phyloP scores from a whole-genome alignment of 495 filamentous ascomycete genomes.

The Monascus purpureus region DNA sequence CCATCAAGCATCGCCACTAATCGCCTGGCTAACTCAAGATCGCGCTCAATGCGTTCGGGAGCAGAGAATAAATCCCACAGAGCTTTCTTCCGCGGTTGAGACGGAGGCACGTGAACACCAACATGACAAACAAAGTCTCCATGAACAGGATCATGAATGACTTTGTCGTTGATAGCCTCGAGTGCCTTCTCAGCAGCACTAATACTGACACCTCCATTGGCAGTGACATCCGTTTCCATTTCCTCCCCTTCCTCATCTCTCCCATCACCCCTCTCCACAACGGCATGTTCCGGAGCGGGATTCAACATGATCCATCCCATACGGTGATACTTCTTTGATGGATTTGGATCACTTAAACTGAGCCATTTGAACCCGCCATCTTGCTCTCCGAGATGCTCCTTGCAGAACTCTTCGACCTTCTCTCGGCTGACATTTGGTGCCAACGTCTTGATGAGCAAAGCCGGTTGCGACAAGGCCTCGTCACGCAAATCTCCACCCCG shows the following conservation, averaged over 20 bases:
- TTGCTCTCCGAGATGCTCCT: constrained; percentile 74
- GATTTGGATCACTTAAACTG: constrained; percentile 90
- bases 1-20: constrained; percentile 66
- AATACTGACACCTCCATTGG: constrained; percentile 10
- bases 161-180: constrained; percentile 88
- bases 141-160: constrained; percentile 79
- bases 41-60: constrained; percentile 74
- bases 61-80: constrained; percentile 92
- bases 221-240: constrained; percentile 24
- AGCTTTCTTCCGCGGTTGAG: constrained; percentile 83
- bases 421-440: constrained; percentile 90
- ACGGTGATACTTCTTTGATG: constrained; percentile 88
- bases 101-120: constrained; percentile 81
- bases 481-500: constrained; percentile 71
- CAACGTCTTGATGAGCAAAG: constrained; percentile 94
- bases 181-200: constrained; percentile 71
- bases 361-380: constrained; percentile 85
- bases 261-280: constrained; percentile 43
- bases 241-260: constrained; percentile 52
- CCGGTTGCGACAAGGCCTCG: constrained; percentile 69
- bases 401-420: constrained; percentile 85
- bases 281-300: constrained; percentile 49
- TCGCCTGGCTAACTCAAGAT: constrained; percentile 63
- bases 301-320: constrained; percentile 98
- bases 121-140: constrained; percentile 97